Evolutionary conservation across 2,329 filamentous ascomycete species (phyloP), one percentile per base, ranked within the genome.

Genomic region (Truncatella angustata): DNA sequence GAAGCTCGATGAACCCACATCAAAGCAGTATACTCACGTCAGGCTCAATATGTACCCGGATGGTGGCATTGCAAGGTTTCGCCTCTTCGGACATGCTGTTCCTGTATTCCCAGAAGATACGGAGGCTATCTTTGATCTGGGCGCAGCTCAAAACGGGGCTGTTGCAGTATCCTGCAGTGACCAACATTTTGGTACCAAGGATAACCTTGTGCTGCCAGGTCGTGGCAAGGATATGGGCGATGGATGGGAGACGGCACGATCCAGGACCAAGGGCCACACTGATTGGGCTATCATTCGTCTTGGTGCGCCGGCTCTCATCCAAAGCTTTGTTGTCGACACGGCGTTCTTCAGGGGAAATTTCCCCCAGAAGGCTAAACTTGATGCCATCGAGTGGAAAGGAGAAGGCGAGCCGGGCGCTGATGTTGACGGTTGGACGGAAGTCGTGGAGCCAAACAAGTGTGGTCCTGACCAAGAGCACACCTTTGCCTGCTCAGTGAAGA

Each of bases 321-420:
- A 85, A 62, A 84, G 78, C 59, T 73, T 92, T 51, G 71, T 92
- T 14, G 81, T 92, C 24, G 90, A 95, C 66, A 94, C 90, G 6
- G 88, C 88, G 37, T 88, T 90, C 69, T 95, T 92, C 69, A 73
- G 90, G 49, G 90, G 90, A 12, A 95, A 95, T 72, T 94, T 87
- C 62, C 90, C 90, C 4, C 87, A 91, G 68, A 84, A 86, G 63
- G 83, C 90, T 20, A 84, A 84, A 63, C 74, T 94, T 62, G 72
- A 90, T 71, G 76, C 76, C 40, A 73, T 87, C 61, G 69, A 79
- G 61, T 78, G 81, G 80, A 74, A 71, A 54, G 73, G 71, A 9
- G 69, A 73, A 9, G 75, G 75, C 21, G 81, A 85, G 56, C 85
- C 84, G 1, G 72, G 69, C 2, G 75, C 77, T 12, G 79, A 82